These are phyloP conservation scores for Geotrichum phurueaensis DNA, from an alignment of 1,139 yeast species.

Conservation along the genomic window DNA sequence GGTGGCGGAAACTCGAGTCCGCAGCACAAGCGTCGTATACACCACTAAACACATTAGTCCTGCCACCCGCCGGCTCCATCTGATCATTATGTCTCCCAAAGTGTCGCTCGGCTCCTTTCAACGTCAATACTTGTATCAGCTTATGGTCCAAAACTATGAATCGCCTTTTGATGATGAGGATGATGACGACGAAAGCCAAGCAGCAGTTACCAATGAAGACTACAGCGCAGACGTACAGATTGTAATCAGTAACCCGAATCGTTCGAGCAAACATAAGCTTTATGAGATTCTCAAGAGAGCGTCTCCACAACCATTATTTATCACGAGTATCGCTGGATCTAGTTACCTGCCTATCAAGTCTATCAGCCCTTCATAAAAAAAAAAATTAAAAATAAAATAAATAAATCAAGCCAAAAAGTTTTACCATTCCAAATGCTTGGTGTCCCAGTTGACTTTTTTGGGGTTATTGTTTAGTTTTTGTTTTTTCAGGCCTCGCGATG, in stretches of 20 bases:
- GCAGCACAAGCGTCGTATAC: neutral
- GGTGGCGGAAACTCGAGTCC: neutral
- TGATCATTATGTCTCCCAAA: slow-evolving; percentile 13
- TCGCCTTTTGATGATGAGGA: slow-evolving; percentile 16
- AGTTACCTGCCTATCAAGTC: neutral
- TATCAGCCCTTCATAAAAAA: neutral
- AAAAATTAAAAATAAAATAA: too few relatives aligned
- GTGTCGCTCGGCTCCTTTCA: slow-evolving; percentile 15
- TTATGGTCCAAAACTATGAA: slow-evolving; percentile 17
- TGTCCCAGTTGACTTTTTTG: slow-evolving; percentile 9
- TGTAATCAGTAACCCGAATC: slow-evolving; percentile 10
- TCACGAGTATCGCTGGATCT: too few relatives aligned
- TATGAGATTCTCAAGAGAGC: slow-evolving; percentile 2
- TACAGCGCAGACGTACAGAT: slow-evolving; percentile 6
- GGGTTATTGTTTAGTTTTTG: neutral
- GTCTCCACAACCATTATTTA: too few relatives aligned
- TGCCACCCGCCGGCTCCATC: slow-evolving; percentile 1
- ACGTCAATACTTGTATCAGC: slow-evolving; percentile 12
- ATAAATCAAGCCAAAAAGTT: too few relatives aligned
- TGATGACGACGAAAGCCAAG: too few relatives aligned
- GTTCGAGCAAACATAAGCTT: slow-evolving; percentile 1
- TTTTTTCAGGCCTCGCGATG: neutral
- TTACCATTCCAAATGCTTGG: slow-evolving; percentile 10
- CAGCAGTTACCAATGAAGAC: neutral
- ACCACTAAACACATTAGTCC: neutral